These are phyloP conservation scores for Fomitopsis serialis DNA, from an alignment of 768 basidiomycete genomes.

Conservation along the genomic window DNA sequence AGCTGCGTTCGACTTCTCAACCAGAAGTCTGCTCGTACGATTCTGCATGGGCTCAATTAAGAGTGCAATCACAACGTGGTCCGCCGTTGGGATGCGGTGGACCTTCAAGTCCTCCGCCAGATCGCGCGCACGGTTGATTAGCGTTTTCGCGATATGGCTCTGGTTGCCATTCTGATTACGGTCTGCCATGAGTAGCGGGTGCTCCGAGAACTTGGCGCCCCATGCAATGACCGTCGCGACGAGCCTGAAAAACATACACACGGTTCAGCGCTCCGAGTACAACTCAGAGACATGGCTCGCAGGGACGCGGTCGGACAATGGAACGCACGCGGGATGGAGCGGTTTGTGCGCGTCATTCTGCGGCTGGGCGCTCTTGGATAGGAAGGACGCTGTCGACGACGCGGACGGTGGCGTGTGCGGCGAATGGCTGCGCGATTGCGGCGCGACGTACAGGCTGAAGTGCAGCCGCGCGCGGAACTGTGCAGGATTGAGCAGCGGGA, in stretches of 20 bases:
- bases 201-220: slow-evolving; percentile 93
- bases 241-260: slow-evolving; percentile 26
- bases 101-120: slow-evolving; percentile 85
- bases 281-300: neutral
- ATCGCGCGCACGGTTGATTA: slow-evolving; percentile 79
- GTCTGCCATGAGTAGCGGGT: slow-evolving; percentile 77
- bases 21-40: slow-evolving; percentile 38
- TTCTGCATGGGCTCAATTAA: slow-evolving; percentile 82
- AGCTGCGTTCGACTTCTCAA: slow-evolving; percentile 4
- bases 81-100: slow-evolving; percentile 70
- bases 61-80: slow-evolving; percentile 79
- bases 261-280: neutral
- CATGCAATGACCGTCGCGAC: slow-evolving; percentile 86
- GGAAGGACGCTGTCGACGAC: slow-evolving; percentile 10
- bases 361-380: slow-evolving; percentile 8
- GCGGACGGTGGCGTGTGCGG: slow-evolving; percentile 15
- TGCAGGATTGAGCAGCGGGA: slow-evolving; percentile 80
- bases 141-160: slow-evolving; percentile 69
- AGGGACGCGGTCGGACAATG: neutral
- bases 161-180: slow-evolving; percentile 58
- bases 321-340: slow-evolving; percentile 24
- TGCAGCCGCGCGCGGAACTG: slow-evolving; percentile 74
- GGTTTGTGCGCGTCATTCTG: slow-evolving; percentile 13
- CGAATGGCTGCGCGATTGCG: slow-evolving; percentile 12
- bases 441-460: slow-evolving; percentile 19